These are phyloP conservation scores for Cercospora sojina DNA, from an alignment of 2,329 filamentous ascomycete species.

Conservation along the genomic window DNA sequence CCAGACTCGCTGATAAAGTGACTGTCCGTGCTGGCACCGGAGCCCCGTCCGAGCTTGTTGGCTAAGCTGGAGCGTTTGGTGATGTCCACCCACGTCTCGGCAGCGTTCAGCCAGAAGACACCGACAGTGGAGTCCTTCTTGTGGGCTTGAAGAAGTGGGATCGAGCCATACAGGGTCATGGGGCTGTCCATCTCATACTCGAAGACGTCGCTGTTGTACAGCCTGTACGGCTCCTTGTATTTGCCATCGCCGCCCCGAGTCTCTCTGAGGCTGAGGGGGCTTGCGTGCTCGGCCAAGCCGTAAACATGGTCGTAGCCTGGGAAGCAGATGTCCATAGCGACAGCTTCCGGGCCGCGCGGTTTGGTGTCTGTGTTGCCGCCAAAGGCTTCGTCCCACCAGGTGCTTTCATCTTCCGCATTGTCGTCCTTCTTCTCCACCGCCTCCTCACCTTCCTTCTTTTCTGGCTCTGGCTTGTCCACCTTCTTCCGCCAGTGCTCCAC, in stretches of 20 bases:
- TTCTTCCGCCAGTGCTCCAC: constrained; percentile 94
- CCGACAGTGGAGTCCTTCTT: constrained; percentile 90
- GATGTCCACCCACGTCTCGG: constrained; percentile 97
- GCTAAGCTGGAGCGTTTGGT: constrained; percentile 71
- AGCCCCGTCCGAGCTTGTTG: constrained; percentile 75
- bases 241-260: constrained; percentile 85
- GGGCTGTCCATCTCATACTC: constrained; percentile 96
- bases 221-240: constrained; percentile 82
- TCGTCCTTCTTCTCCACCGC: constrained; percentile 36
- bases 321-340: constrained; percentile 89
- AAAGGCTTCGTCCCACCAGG: constrained; percentile 97
- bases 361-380: constrained; percentile 94
- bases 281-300: constrained; percentile 90
- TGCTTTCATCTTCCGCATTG: constrained; percentile 70
- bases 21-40: constrained; percentile 73
- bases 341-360: constrained; percentile 88
- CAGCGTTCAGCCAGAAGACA: constrained; percentile 95
- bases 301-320: constrained; percentile 88
- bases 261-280: constrained; percentile 81
- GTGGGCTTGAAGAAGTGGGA: constrained; percentile 97
- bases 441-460: constrained; percentile 53
- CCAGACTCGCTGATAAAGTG: constrained; percentile 97
- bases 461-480: constrained; percentile 65
- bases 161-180: constrained; percentile 97
- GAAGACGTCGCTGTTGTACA: constrained; percentile 97